Base-by-base conservation (phyloP, 169 alveolate species). In the Cystoisospora suis region DNA sequence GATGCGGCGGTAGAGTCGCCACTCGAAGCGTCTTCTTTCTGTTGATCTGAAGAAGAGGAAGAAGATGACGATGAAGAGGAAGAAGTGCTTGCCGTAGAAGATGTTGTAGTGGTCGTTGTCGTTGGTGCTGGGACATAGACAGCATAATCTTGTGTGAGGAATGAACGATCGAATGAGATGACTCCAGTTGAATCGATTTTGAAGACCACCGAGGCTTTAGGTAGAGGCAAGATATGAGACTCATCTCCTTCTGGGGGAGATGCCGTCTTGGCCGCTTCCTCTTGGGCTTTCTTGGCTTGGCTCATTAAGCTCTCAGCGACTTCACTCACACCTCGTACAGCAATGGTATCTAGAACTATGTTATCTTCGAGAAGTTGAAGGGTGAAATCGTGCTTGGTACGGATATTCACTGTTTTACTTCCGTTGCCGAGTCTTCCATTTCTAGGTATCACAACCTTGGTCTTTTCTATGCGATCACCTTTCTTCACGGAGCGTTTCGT, bases 281-380 rank as follows among this genome's bases (percentile, higher is more conserved):
- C 83, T 49, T 86, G 58, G n/a, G 36, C 88, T 47, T 44, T 47
- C 47, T 20, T 44, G 40, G 56, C 46, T 36, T 47, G 77, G 61
- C 47, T 75, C 77, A 70, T 70, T 80, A 15, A 87, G 61, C 56
- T 46, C 86, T 46, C 36, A 45, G 47, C 86, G 0, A 87, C 93
- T 49, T 85, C 90, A 40, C 29, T 46, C 36, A 89, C 86, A 34
- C 93, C 93, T 17, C 53, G 20, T 36, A 89, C 46, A 9, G 34
- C 69, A 46, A 56, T 46, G 1, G 81, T 80, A 40, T 27, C 23
- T 23, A 89, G 75, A 9, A 69, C 44, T 38, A 5, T 34, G 4
- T 47, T 86, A 75, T 81, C 86, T 38, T 89, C 93, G 42, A 80
- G 42, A 27, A 89, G 65, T 42, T 69, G 53, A 36, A 89, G 56